phyloP scores from a whole-genome alignment of 83 land plant genomes.

The Picea mariana region DNA sequence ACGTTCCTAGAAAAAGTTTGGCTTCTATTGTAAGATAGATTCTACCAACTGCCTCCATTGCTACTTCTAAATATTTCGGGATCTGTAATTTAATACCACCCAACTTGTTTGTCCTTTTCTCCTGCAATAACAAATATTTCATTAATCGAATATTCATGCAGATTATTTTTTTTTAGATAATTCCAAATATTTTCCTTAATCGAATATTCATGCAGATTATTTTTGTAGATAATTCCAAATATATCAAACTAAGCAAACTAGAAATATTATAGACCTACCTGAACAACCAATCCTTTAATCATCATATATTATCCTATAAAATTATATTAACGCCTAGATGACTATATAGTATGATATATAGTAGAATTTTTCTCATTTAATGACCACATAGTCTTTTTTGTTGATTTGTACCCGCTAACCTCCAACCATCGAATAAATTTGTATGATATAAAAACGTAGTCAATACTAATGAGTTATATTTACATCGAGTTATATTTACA shows the following conservation, averaged over 20 bases:
- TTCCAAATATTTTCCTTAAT: neutral
- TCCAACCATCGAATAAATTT: neutral
- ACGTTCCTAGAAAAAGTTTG: conserved; percentile 92
- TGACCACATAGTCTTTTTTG: neutral
- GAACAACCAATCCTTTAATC: neutral
- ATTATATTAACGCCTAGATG: neutral
- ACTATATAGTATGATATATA: neutral
- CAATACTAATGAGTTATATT: neutral
- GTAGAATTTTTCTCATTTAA: neutral
- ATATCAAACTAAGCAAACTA: neutral
- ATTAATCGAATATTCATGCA: too few species aligned
- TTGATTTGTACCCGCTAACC: neutral
- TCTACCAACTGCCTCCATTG: conserved; percentile 95
- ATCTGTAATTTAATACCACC: conserved; percentile 90
- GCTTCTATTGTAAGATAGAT: conserved; percentile 76
- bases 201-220: too few species aligned
- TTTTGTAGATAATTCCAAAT: neutral
- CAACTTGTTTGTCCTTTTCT: conserved; percentile 69
- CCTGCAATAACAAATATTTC: conserved; percentile 45
- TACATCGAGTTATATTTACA: neutral
- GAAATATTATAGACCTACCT: neutral
- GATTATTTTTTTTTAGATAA: too few species aligned
- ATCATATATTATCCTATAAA: neutral
- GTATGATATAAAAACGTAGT: neutral
- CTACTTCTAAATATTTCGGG: conserved; percentile 67